Evolutionary conservation across 1,284 basidiomycete species (phyloP).

Genomic region (Caloboletus inedulis): DNA sequence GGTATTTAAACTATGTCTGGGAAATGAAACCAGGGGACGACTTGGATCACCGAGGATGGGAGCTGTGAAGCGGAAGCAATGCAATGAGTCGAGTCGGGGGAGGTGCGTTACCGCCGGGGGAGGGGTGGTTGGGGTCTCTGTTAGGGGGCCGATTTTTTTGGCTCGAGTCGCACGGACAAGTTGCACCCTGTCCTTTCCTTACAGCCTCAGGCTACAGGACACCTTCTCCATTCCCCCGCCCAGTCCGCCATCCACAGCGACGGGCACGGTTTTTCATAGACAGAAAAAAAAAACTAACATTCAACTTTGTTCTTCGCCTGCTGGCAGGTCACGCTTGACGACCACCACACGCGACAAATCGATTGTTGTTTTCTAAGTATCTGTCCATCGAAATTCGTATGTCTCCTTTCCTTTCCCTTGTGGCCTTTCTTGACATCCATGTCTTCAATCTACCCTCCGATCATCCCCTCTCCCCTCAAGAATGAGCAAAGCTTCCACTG

Average conservation of each 20-base stretch:
- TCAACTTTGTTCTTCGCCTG: slow-evolving; percentile 57
- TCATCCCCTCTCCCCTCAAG: slow-evolving; percentile 36
- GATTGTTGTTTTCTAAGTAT: slow-evolving; percentile 36
- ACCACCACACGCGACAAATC: slow-evolving; percentile 65
- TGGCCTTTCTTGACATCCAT: slow-evolving; percentile 5
- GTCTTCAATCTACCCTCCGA: slow-evolving; percentile 6
- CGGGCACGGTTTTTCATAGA: slow-evolving; percentile 33
- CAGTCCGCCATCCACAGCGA: slow-evolving; percentile 32
- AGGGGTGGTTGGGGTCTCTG: slow-evolving; percentile 28
- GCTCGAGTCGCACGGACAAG: slow-evolving; percentile 32
- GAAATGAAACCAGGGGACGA: too few species aligned
- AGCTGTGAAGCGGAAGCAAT: background rate
- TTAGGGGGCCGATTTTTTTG: slow-evolving; percentile 32
- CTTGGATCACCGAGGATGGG: background rate
- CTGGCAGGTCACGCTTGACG: slow-evolving; percentile 87
- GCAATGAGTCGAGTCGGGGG: slow-evolving; percentile 9
- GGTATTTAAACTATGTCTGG: background rate
- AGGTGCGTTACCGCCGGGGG: slow-evolving; percentile 13
- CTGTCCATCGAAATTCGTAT: slow-evolving; percentile 44
- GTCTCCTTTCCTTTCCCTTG: slow-evolving; percentile 29
- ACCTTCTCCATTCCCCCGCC: slow-evolving; percentile 17
- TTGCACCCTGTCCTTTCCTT: slow-evolving; percentile 37
- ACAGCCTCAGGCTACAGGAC: slow-evolving; percentile 39
- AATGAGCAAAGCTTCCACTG: slow-evolving; percentile 84
- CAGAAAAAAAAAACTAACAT: slow-evolving; percentile 32